Base-by-base conservation (phyloP, 345 rosid genomes). In the Eucalyptus sp. region DNA sequence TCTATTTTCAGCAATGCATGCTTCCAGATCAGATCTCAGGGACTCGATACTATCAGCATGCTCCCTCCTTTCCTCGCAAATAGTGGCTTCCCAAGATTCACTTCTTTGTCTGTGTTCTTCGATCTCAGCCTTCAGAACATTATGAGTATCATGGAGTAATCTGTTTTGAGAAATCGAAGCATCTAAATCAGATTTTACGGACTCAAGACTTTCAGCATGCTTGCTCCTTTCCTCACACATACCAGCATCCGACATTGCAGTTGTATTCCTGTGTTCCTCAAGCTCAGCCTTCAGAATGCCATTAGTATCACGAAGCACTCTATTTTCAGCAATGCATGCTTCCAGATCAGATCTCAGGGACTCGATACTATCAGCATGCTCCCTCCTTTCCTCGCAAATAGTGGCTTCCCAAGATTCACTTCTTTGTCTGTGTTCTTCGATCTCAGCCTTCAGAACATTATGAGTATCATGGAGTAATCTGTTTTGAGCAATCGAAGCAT, bases 201-300 rank as follows among this genome's bases (percentile, higher is more conserved):
- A 76, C 25, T 88, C 84, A 3, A 89, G 89, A 37, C 51, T 41
- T 76, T 41, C 84, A 41, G 29, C 29, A 76, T 76, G 48, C 48
- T 41, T 41, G 11, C 84, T 76, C 48, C 84, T 76, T 41, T 76
- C 84, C 48, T 95, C 96, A 90, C 60, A 83, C 89, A 80, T 50
- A 87, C 89, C 88, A 89, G 86, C 89, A 84, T 90, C 94, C 87
- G 44, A 6, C 76, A 48, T 71, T 49, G 52, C 87, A 62, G 20
- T 83, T 85, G 33, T 29, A n/a, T 64, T 87, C 50, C 86, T 87
- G 37, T 87, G 64, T 68, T 87, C 91, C 86, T 90, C 76, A 41
- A 90, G 88, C 88, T 85, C 88, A 62, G 89, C 68, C 27, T 60
- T 84, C 17, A 90, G 88, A 60, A 86, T 41, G 22, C 52, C 54